Base-by-base conservation (phyloP, 2,329 filamentous ascomycete genomes). In the Diaporthe capsici region DNA sequence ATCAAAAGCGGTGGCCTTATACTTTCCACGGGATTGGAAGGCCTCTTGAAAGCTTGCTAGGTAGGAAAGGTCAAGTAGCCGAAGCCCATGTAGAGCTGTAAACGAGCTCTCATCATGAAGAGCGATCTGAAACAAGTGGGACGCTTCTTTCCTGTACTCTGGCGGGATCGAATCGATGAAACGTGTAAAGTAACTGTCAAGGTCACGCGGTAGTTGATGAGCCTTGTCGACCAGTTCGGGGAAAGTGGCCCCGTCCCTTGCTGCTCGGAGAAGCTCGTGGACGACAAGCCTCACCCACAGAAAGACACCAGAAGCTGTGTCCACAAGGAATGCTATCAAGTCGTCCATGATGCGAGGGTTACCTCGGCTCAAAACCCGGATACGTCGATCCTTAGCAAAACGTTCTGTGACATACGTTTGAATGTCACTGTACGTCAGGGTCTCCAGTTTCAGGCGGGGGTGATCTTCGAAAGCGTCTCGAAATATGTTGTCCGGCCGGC, bases 251-350 rank as follows among this genome's bases (percentile, higher is more conserved):
- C 60, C 60, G 22, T 47, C 60, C 4, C 60, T 44, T 25, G 39
- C 60, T 42, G 57, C 57, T 39, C 57, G 57, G 13, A 39, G 34
- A 25, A 61, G 57, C 57, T 61, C 57, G 34, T 25, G 57, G 22
- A 61, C 57, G 25, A 61, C 57, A 25, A 61, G 57, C 34, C 22
- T 61, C 34, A 61, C 57, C 57, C 57, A 61, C n/a, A 61, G 17
- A 25, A 61, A 61, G 22, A 61, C 57, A 15, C 57, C 57, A 9
- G 22, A 37, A 25, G 57, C 57, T 15, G 34, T 17, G 22, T 61
- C 34, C 10, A 61, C 57, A 5, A 61, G 9, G 34, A 61, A 42
- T 25, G 34, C 12, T 13, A 61, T 20, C 34, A 61, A 25, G 2
- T 25, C 34, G 10, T 25, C 15, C 34, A 61, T n/a, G 12, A 13